These are phyloP conservation scores for Oryza longistaminata DNA, from an alignment of 176 grass and related monocot species.

Conservation along the genomic window DNA sequence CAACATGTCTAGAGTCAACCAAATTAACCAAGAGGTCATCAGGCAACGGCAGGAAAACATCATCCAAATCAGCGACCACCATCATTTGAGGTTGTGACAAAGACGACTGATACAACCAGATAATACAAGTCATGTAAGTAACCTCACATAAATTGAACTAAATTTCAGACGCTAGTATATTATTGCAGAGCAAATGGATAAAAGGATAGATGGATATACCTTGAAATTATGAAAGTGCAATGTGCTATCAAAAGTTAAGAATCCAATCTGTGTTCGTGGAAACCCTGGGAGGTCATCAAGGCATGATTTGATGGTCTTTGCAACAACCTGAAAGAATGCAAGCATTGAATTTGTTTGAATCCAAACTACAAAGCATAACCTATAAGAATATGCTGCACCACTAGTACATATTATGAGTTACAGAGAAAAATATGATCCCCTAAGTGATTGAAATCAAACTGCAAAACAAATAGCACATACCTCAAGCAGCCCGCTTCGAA, in stretches of 20 bases:
- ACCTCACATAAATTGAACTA: background rate
- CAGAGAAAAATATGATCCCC: background rate
- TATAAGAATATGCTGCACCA: background rate
- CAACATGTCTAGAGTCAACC: constrained; percentile 77
- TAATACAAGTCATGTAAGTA: constrained; percentile 26
- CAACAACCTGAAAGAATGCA: constrained; percentile 66
- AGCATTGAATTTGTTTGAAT: constrained; percentile 18
- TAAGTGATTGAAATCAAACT: background rate
- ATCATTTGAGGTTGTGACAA: constrained; percentile 95
- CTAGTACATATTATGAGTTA: background rate
- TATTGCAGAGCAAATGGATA: constrained; percentile 6
- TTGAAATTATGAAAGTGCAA: constrained; percentile 99
- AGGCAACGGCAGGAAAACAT: constrained; percentile 89
- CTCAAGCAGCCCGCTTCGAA: constrained; percentile 75
- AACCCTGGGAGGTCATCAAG: constrained; percentile 81
- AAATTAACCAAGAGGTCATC: constrained; percentile 97
- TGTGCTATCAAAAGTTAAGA: constrained; percentile 91
- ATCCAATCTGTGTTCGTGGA: constrained; percentile 91
- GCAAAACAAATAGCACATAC: constrained; percentile 42
- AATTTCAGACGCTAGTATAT: background rate
- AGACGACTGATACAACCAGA: constrained; percentile 70
- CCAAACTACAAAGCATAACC: background rate
- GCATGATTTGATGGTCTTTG: constrained; percentile 90
- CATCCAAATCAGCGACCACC: constrained; percentile 86
- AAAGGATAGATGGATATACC: constrained; percentile 41